Conservation (phyloP, 805 yeast genomes). For the Cyberlindnera maclurae region DNA sequence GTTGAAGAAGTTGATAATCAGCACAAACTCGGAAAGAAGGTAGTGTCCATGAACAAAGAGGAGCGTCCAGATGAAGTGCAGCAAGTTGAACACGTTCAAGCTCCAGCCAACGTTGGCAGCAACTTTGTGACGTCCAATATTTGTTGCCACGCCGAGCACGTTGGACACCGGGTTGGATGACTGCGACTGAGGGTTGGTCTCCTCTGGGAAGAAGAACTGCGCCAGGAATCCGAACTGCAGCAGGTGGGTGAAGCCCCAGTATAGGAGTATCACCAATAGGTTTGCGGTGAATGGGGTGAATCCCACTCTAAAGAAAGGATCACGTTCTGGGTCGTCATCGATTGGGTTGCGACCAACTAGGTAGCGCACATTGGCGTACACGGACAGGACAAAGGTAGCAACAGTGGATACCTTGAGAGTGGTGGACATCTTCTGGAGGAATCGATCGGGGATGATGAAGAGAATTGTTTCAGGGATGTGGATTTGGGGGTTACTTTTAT, state of each 20-base stretch:
- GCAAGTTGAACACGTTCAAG: slow-evolving; percentile 53
- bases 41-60: slow-evolving; percentile 55
- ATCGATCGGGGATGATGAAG: too few relatives aligned
- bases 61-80: slow-evolving; percentile 56
- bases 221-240: slow-evolving; percentile 46
- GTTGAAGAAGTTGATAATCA: slow-evolving; percentile 54
- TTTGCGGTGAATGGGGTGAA: slow-evolving; percentile 69
- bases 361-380: slow-evolving; percentile 48
- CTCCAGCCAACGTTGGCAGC: slow-evolving; percentile 44
- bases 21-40: slow-evolving; percentile 49
- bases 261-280: slow-evolving; percentile 40
- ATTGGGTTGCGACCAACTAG: slow-evolving; percentile 48
- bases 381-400: slow-evolving; percentile 47
- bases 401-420: slow-evolving; percentile 40
- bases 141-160: slow-evolving; percentile 16
- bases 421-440: slow-evolving; percentile 1
- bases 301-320: slow-evolving; percentile 42
- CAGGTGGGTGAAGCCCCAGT: slow-evolving; percentile 49
- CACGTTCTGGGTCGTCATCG: slow-evolving; percentile 31
- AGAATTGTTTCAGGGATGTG: background rate
- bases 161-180: slow-evolving; percentile 29
- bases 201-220: slow-evolving; percentile 35
- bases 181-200: slow-evolving; percentile 23
- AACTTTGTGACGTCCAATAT: slow-evolving; percentile 16
- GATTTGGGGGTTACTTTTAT: background rate